phyloP scores from a whole-genome alignment of 164 flowering plant genomes.

The Malania oleifera region DNA sequence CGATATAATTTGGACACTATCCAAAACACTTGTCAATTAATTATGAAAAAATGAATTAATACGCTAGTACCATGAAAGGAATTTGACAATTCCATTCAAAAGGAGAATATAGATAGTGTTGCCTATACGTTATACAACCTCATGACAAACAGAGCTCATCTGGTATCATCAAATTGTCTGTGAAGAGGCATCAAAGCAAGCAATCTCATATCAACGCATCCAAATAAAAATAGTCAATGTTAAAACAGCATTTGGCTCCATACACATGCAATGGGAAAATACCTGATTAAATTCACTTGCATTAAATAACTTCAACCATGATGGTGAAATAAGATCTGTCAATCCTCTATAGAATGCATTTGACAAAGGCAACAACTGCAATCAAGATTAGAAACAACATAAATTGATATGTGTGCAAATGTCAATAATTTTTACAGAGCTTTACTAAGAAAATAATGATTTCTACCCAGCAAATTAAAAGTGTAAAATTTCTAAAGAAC shows the following conservation, averaged over 20 bases:
- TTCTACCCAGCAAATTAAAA: not conserved
- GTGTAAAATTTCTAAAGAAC: not conserved
- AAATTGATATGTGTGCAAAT: too few relatives aligned
- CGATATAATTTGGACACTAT: too few relatives aligned
- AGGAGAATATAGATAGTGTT: not conserved
- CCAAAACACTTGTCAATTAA: too few relatives aligned
- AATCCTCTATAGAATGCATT: conserved; percentile 95
- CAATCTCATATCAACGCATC: not conserved
- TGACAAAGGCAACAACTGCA: conserved; percentile 86
- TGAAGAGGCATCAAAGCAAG: not conserved
- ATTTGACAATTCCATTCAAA: not conserved
- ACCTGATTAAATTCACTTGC: conserved; percentile 99
- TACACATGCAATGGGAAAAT: conserved; percentile 5
- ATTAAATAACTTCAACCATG: conserved; percentile 95
- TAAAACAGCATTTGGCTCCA: not conserved
- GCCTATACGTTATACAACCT: not conserved
- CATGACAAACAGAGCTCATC: not conserved
- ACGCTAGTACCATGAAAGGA: not conserved
- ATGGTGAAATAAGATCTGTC: conserved; percentile 80
- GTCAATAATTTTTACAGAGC: too few relatives aligned
- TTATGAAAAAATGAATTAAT: not conserved
- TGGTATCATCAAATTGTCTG: not conserved
- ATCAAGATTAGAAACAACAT: conserved; percentile 12
- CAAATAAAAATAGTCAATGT: not conserved
- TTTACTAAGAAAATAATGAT: too few relatives aligned